Percentiles rank a stretch among this genome's conserved stretches.
phyloP scores from a whole-genome alignment of 306 rosid genomes.

The Begonia fuchsioides region DNA sequence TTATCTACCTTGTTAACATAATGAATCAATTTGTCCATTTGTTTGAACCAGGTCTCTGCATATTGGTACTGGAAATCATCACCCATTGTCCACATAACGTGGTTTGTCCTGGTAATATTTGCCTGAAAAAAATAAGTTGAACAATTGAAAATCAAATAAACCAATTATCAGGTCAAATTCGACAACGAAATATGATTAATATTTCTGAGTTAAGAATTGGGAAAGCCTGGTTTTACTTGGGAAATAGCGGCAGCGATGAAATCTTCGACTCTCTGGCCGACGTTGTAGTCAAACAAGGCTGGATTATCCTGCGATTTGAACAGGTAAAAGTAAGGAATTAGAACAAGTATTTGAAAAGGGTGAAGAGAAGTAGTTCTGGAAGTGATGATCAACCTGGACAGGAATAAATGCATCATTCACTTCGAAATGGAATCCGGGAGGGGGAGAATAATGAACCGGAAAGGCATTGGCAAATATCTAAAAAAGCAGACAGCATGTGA shows the following conservation, averaged over 20 bases:
- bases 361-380: neutral
- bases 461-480: conserved; percentile 81
- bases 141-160: neutral
- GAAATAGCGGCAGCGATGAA: conserved; percentile 32
- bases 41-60: conserved; percentile 88
- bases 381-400: conserved; percentile 42
- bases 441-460: conserved; percentile 64
- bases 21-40: conserved; percentile 85
- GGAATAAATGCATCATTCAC: conserved; percentile 24
- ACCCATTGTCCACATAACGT: conserved; percentile 98
- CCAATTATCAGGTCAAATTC: too few relatives aligned
- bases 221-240: conserved; percentile 34
- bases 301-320: conserved; percentile 65
- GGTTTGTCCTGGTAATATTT: conserved; percentile 72
- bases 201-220: conserved; percentile 2
- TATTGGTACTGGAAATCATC: conserved; percentile 84
- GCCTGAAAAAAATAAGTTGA: conserved; percentile 27
- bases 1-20: conserved; percentile 58
- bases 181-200: too few relatives aligned
- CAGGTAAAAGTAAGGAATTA: conserved; percentile 9
- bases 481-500: neutral
- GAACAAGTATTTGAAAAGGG: neutral
- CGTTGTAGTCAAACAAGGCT: conserved; percentile 49
- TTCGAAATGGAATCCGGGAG: conserved; percentile 58
- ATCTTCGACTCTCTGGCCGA: conserved; percentile 43